Percentiles rank a stretch among this genome's conserved stretches.
Evolutionary conservation across 495 filamentous ascomycete species (phyloP).

Genomic region (Neurospora sp.): DNA sequence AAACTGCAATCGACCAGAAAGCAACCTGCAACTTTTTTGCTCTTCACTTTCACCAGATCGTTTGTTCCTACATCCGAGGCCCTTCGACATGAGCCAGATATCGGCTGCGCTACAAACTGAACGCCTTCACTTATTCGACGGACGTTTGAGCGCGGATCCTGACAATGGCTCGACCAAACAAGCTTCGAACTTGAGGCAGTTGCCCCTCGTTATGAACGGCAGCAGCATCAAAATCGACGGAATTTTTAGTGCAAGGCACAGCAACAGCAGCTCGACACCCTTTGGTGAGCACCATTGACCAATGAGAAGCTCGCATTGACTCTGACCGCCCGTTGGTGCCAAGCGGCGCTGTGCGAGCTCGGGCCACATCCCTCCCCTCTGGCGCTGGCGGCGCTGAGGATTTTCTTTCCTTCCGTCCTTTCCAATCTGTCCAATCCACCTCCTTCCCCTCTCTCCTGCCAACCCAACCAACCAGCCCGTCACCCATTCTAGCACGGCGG

Average conservation of each 20-base stretch:
- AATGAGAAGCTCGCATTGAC: background rate
- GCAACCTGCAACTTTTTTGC: background rate
- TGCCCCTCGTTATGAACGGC: background rate
- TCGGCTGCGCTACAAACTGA: background rate
- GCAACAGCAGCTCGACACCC: too few relatives aligned
- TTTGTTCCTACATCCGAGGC: background rate
- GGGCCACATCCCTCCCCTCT: background rate
- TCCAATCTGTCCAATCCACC: background rate
- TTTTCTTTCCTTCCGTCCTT: background rate
- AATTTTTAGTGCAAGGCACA: background rate
- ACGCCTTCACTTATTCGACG: background rate
- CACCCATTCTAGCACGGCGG: background rate
- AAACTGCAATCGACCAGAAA: background rate
- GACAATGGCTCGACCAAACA: background rate
- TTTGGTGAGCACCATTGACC: slow-evolving; percentile 1
- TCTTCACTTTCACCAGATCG: background rate
- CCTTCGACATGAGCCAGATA: background rate
- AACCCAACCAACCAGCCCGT: background rate
- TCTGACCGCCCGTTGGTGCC: background rate
- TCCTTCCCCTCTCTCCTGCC: background rate
- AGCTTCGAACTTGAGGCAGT: background rate
- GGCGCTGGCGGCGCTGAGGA: background rate
- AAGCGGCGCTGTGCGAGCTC: background rate
- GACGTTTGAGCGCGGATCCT: background rate
- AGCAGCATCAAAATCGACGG: background rate